A percentile compares a stretch with the other conserved stretches of the same genome.
These are phyloP conservation scores for Fusarium protoensiforme DNA, from an alignment of 2,329 filamentous ascomycete species.

Conservation along the genomic window DNA sequence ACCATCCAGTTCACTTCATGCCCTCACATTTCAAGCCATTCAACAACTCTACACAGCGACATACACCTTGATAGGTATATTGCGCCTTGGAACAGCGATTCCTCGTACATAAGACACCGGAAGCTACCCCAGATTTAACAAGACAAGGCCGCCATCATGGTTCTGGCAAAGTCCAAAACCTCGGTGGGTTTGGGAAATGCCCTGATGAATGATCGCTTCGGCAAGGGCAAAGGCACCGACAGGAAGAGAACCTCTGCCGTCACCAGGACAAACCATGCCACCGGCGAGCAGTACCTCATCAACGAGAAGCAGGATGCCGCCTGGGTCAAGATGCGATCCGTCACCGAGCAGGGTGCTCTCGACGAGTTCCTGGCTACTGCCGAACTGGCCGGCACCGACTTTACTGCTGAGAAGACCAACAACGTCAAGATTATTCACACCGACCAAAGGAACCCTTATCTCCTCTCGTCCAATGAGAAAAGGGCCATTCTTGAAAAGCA, in stretches of 20 bases:
- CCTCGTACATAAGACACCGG: slow-evolving; percentile 14
- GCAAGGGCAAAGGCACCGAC: slow-evolving; percentile 87
- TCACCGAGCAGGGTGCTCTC: slow-evolving; percentile 95
- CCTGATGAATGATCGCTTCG: slow-evolving; percentile 98
- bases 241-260: slow-evolving; percentile 75
- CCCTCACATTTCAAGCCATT: slow-evolving; percentile 25
- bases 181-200: slow-evolving; percentile 94
- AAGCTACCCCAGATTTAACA: neutral
- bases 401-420: slow-evolving; percentile 98
- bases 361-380: slow-evolving; percentile 97
- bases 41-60: slow-evolving; percentile 31
- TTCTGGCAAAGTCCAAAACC: slow-evolving; percentile 90
- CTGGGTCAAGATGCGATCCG: slow-evolving; percentile 99
- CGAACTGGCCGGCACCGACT: slow-evolving; percentile 97
- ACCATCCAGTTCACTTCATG: slow-evolving; percentile 26
- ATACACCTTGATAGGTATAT: slow-evolving; percentile 16
- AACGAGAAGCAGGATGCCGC: slow-evolving; percentile 90
- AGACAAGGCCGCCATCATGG: slow-evolving; percentile 56
- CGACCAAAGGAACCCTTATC: slow-evolving; percentile 94
- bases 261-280: slow-evolving; percentile 78
- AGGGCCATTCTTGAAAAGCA: slow-evolving; percentile 82
- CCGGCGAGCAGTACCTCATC: slow-evolving; percentile 91
- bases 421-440: slow-evolving; percentile 99
- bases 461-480: slow-evolving; percentile 88
- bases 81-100: slow-evolving; percentile 23